Evolutionary conservation across 2,329 filamentous ascomycete species (phyloP), one percentile per base, ranked within the genome.

Genomic region (Clonostachys rhizophaga): DNA sequence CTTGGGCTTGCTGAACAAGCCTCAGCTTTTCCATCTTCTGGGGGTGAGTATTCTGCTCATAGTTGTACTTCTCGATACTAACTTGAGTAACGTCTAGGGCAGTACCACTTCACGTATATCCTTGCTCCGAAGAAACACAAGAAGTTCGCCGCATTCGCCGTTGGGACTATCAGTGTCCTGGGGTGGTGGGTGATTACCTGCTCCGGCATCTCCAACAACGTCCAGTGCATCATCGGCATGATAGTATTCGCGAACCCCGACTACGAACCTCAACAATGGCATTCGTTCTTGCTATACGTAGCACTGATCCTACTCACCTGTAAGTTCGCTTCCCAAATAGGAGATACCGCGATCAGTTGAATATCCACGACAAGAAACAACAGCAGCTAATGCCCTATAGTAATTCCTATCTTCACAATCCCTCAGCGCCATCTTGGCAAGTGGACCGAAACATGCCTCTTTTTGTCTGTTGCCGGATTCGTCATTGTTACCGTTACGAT

Each of bases 131-230:
- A 55, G 16, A 54, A 55, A 36, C 44, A 52, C 36, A 37, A 43
- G 14, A 42, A 45, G 35, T 49, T 55, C 16, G 50, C 50, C 10
- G 50, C 51, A 9, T 55, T 50, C 35, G 41, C 18, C 4, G 50
- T 55, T 14, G 53, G 52, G 1, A 43, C 43, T 6, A 40, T 52
- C 14, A 52, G 47, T 36, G 46, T 54, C 9, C n/a, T 54, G 17
- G 53, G 48, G 3, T 54, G 53, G 53, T 51, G 47, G 47, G 48
- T 55, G 4, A 50, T 55, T 10, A 54, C 53, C 10, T 55, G 52
- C 46, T 55, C 52, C 5, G 53, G 53, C 11, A 48, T 55, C 18
- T 55, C 52, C 14, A 50, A 50, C 24, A 49, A 49, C 9, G 50
- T 50, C 6, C 47, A 50, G 39, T 51, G 40, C n/a, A 54, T 53